Base-by-base conservation (phyloP, 352 stramenopile species). In the Phytophthora pinifolia region DNA sequence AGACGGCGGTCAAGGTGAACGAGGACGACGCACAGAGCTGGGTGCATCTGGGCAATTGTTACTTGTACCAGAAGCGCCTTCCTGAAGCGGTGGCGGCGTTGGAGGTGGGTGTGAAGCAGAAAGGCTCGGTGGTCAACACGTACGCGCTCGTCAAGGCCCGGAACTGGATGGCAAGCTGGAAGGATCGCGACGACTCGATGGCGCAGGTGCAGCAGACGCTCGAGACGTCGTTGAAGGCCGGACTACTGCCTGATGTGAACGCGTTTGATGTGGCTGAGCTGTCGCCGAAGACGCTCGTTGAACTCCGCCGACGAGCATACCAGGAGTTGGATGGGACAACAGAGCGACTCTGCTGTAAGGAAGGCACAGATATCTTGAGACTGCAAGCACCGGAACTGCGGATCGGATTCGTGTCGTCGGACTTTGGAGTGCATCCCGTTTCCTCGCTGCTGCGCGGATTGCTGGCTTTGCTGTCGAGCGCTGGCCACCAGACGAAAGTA, bases 341-440 rank as follows among this genome's bases (percentile, higher is more conserved):
- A 17, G 34, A 59, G 34, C 38, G 44, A 17, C 44, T 79, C 37
- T 55, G 62, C 30, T 54, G 50, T 18, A 31, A 58, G 9, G 39
- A 53, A 18, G 47, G 47, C 6, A 46, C 34, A n/a, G 42, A 60
- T n/a, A 27, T 27, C 22, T 35, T 65, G 32, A 56, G 20, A 7
- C 31, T 89, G 2, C 54, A 53, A 32, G 68, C 73, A 0, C 44
- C 61, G 1, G 54, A 68, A 18, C 46, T 89, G 2, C 74, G 76
- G 1, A 46, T 89, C 20, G 83, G 83, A 4, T 94, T 94, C 36
- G 65, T 92, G 12, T 91, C 81, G 22, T 88, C 84, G 1, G 86
- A 96, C 47, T 92, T 94, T 63, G 84, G 83, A 8, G 49, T 94
- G 3, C 86, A 96, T 51, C 86, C 86, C 0, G 79, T 96, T 9